Evolutionary conservation across 495 filamentous ascomycete genomes (phyloP), one percentile per base, ranked within the genome.

Genomic region (Neurospora sp.): DNA sequence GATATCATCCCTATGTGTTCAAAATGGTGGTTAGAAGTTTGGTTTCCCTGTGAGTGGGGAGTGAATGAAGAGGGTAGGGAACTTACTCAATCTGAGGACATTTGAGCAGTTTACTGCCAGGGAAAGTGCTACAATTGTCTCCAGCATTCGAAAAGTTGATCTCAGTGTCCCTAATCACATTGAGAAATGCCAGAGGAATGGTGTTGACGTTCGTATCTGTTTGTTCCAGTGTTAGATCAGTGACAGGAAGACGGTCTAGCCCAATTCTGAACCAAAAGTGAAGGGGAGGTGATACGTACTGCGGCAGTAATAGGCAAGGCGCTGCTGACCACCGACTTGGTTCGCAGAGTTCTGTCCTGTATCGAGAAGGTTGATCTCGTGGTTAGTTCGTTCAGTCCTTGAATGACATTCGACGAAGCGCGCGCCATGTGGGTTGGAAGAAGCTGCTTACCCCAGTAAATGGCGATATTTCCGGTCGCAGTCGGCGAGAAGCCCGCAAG

Each of bases 81-180:
- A 76, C 81, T 76, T 83, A 89, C 87, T 84, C 90, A 34, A 93
- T 85, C 74, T 91, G 79, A 17, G 91, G 89, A 76, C 91, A 93
- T 69, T 85, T 83, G 48, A 88, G 79, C 34, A 91, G 81, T 21
- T 84, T 80, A 5, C 88, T 89, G 39, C 87, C 88, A 7, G 81
- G 75, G 72, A 91, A 90, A 24, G 82, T 76, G 10, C 85, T 86
- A 81, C 90, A 92, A 39, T 84, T 84, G 69, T 89, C 80, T 31
- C 86, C 85, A 24, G 87, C 84, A 70, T 86, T 90, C 21, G 89
- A 84, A 71, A 93, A 90, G 80, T 93, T 90, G 70, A 90, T 71
- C 24, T 83, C 80, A 24, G 75, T 78, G 6, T 8, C 3, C 2
- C 84, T 86, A 77, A 92, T 84, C 69, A 78, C 84, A 72, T 84